Base-by-base conservation (phyloP, 2,329 filamentous ascomycete species). In the Ascochyta rabiei region DNA sequence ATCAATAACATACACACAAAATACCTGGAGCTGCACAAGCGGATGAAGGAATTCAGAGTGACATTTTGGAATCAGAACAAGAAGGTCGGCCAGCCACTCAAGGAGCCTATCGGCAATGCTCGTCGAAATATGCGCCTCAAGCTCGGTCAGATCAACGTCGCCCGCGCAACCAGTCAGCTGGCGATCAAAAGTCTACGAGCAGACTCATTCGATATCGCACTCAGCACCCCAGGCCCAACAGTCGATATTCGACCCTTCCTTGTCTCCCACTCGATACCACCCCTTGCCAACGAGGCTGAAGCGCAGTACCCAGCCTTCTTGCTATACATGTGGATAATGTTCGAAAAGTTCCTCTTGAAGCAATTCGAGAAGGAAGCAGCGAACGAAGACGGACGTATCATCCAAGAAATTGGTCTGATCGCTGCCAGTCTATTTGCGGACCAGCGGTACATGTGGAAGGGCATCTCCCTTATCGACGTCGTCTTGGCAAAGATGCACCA, bases 401-500 rank as follows among this genome's bases (percentile, higher is more conserved):
- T 90, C 9, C 89, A 95, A 63, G 88, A 90, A 0, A 83, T 96
- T 39, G 91, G 91, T n/a, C 84, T 93, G 21, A 81, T 93, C 21
- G 82, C 87, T 1, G 89, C 88, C 6, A 85, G 87, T 60, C 82
- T 96, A 26, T 93, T 96, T 71, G 88, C 89, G 1, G 81, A 84
- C 47, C 81, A 84, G 16, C 81, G 85, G 15, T 89, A 90, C 68
- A 79, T 83, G 48, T 89, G 86, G 81, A 83, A 87, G 45, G 88
- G 86, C 8, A 76, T 83, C 42, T 83, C 87, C 1, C 80, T 96
- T 53, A 87, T 91, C 47, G 90, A 96, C 70, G 90, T 98, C 55
- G 81, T 98, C 26, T 88, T 96, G 67, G 88, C 93, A 49, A 97
- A 98, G 74, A 89, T 90, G 67, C 86, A 92, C 56, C 81, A 89